Evolutionary conservation across 108 stramenopile genomes (phyloP), one percentile per base, ranked within the genome.

Genomic region (Aureococcus anophagefferens): DNA sequence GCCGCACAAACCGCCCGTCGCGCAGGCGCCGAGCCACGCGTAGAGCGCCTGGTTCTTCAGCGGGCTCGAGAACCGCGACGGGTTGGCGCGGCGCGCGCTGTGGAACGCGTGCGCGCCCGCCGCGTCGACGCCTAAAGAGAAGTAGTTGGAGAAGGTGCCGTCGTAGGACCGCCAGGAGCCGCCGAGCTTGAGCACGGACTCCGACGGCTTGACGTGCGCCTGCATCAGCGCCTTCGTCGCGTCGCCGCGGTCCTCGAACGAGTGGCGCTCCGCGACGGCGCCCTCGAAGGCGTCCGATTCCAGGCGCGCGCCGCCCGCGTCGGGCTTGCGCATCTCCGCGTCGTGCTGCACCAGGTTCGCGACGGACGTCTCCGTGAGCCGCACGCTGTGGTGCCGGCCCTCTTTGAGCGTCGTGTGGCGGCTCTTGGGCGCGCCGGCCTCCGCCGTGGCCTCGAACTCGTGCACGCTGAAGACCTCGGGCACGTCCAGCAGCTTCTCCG

Each of bases 61-160:
- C 31, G 79, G 68, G 64, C 83, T 83, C 63, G 84, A 79, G 74
- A 88, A 89, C 35, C 79, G 79, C 65, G 86, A 80, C 25, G 88
- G 88, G 71, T 88, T 59, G 16, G 33, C 65, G 21, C 83, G 63
- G 44, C 88, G 74, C 67, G 86, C 85, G 31, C 73, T 66, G 51
- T 89, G 88, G 77, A 89, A 89, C 25, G 74, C 68, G 44, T 80
- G 75, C 0, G 87, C 85, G 29, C 86, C 81, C 31, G 72, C 70
- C 25, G 88, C 88, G 77, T 89, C 88, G 67, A 89, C 79, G 17
- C 88, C 88, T 66, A 89, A 76, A 44, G 82, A 84, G 66, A 89
- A 83, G 62, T 89, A 89, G 72, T 89, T 89, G 75, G 84, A 88
- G 68, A 89, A 87, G 1, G 86, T 77, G 4, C 87, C 88, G 75